A percentile compares a stretch with the other conserved stretches of the same genome.
phyloP scores from a whole-genome alignment of 345 rosid species.

The Leavenworthia alabamica region DNA sequence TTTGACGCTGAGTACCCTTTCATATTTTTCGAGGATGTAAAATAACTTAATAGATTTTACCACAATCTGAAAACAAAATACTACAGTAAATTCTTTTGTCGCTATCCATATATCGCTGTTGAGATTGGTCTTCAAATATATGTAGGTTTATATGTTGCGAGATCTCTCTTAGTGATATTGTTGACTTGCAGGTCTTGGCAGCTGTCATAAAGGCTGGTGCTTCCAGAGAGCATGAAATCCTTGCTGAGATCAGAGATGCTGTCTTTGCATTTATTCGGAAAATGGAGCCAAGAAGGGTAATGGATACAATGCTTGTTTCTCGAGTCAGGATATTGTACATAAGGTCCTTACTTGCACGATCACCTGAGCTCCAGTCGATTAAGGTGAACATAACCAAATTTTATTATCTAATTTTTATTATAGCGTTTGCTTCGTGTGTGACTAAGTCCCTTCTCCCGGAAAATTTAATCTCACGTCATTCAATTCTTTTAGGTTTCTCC shows the following conservation, averaged over 20 bases:
- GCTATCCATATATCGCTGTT: not conserved
- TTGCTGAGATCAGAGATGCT: conserved; percentile 94
- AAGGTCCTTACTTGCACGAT: conserved; percentile 92
- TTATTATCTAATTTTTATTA: not conserved
- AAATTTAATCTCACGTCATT: not conserved
- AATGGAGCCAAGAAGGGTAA: conserved; percentile 92
- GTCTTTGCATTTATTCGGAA: conserved; percentile 87
- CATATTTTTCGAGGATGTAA: conserved; percentile 1
- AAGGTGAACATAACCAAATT: conserved; percentile 44
- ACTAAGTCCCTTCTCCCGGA: not conserved
- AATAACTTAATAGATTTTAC: not conserved
- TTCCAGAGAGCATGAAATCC: conserved; percentile 99
- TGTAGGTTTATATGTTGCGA: not conserved
- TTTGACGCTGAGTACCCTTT: not conserved
- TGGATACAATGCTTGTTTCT: conserved; percentile 99
- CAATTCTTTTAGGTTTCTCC: conserved; percentile 57
- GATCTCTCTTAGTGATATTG: not conserved
- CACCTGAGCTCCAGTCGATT: conserved; percentile 95
- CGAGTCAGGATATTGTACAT: conserved; percentile 94
- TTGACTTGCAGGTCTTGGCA: conserved; percentile 82
- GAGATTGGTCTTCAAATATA: conserved; percentile 1
- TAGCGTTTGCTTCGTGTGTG: not conserved
- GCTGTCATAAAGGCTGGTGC: conserved; percentile 99
- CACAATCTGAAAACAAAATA: not conserved
- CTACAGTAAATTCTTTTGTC: not conserved